Evolutionary conservation across 2,329 filamentous ascomycete genomes (phyloP), one percentile per base, ranked within the genome.

Genomic region (Leptographium wingfieldii): DNA sequence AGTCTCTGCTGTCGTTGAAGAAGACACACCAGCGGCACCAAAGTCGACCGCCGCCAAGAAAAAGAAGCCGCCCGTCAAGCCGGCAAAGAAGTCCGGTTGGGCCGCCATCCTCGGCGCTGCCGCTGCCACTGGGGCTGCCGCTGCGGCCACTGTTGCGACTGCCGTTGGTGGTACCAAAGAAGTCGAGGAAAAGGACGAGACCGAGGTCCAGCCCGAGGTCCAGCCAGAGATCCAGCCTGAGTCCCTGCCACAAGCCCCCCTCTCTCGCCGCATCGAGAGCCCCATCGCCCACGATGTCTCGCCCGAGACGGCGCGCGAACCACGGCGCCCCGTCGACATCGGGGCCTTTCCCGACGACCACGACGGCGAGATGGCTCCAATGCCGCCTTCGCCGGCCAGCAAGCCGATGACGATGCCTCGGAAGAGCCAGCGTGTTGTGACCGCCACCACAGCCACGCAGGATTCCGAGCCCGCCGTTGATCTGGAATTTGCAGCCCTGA

Each of bases 401-500:
- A 59, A 59, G 35, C 59, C 59, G 35, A n/a, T 22, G 12, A 40
- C 33, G 11, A 55, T 6, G 53, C 53, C 29, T n/a, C 46, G 22
- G 3, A 49, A n/a, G 3, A 51, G 48, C 48, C 48, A 22, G 48
- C 48, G 48, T 10, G 22, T 25, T 51, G 48, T 51, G 48, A 51
- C 48, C 48, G 25, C 48, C 48, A 51, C 48, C 48, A 51, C 48
- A 51, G 12, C 48, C 19, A 22, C 55, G 33, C 27, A 16, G 14
- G 7, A 27, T 12, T 5, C 29, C 31, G 31, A 7, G 5, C 35
- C 12, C 12, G 53, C 22, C 4, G 27, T 85, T 60, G 87, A 90
- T 65, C 72, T 86, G 10, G 83, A 84, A 57, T 90, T 90, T 65
- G 82, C 84, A 9, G 87, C 86, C 33, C 83, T 81, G 3, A 72